Percentiles rank a stretch among this genome's conserved stretches.
These are phyloP conservation scores for Ocimum tenuiflorum DNA, from an alignment of 257 asterid species.

Conservation along the genomic window DNA sequence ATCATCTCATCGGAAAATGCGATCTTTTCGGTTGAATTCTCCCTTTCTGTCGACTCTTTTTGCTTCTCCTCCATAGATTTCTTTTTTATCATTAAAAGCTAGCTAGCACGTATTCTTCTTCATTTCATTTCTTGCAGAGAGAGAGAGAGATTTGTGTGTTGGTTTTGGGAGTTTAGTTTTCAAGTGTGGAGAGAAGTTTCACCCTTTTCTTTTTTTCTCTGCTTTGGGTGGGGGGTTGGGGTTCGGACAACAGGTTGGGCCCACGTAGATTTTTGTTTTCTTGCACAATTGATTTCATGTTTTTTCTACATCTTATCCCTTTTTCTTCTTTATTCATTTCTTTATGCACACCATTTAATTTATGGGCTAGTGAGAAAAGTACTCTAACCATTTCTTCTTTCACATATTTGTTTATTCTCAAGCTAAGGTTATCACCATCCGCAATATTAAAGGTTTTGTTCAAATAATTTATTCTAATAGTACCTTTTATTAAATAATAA, in stretches of 20 bases:
- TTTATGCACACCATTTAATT: too few species aligned
- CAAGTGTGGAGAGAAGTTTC: slow-evolving; percentile 37
- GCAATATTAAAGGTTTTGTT: too few species aligned
- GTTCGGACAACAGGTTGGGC: slow-evolving; percentile 30
- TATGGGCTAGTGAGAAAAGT: too few species aligned
- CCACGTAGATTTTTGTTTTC: slow-evolving; percentile 39
- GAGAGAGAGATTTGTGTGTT: neutral
- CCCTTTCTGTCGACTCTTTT: neutral
- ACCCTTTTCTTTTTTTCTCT: neutral
- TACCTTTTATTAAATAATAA: too few species aligned
- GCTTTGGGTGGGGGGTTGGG: slow-evolving; percentile 1
- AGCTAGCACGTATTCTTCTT: slow-evolving; percentile 33
- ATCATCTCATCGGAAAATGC: slow-evolving; percentile 26
- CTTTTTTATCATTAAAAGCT: neutral
- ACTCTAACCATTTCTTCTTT: neutral
- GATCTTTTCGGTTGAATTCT: neutral
- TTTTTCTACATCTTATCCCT: slow-evolving; percentile 19
- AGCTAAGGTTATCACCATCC: too few species aligned
- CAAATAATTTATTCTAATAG: too few species aligned
- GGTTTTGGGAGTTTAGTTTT: slow-evolving; percentile 17
- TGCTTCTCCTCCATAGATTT: slow-evolving; percentile 35
- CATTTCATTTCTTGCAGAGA: slow-evolving; percentile 10
- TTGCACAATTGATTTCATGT: slow-evolving; percentile 17
- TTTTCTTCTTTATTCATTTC: slow-evolving; percentile 1
- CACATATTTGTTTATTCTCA: too few species aligned